These are phyloP conservation scores for Cystofilobasidium capitatum DNA, from an alignment of 768 basidiomycete species.

Conservation along the genomic window DNA sequence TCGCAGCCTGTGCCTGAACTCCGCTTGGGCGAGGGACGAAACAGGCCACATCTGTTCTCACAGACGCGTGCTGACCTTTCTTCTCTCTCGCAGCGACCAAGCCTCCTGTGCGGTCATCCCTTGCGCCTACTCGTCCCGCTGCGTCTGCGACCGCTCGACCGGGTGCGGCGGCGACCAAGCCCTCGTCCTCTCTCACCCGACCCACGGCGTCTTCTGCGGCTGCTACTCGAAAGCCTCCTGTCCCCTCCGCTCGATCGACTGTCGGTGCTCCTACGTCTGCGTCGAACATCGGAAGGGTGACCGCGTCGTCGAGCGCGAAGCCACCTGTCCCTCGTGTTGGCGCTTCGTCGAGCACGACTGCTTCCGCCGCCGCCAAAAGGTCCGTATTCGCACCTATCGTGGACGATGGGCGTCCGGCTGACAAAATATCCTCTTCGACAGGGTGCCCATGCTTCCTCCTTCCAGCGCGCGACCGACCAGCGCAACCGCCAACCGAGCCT, in stretches of 20 bases:
- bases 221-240: slow-evolving; percentile 3
- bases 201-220: background rate
- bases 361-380: slow-evolving; percentile 4
- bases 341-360: background rate
- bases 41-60: background rate
- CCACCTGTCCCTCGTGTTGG: background rate
- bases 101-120: background rate
- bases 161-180: background rate
- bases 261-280: background rate
- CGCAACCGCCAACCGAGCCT: background rate
- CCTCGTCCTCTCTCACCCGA: background rate
- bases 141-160: background rate
- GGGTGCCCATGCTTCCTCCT: slow-evolving; percentile 8
- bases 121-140: background rate
- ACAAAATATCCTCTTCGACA: background rate
- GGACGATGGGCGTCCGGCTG: background rate
- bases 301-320: background rate
- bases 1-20: too few relatives aligned
- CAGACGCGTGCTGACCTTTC: too few relatives aligned
- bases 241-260: slow-evolving; percentile 1
- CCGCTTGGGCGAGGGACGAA: too few relatives aligned
- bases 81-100: background rate
- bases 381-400: background rate
- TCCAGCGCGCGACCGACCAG: background rate
- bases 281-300: background rate